These are phyloP conservation scores for Daldinia sp. DNA, from an alignment of 2,329 filamentous ascomycete species.

Conservation along the genomic window DNA sequence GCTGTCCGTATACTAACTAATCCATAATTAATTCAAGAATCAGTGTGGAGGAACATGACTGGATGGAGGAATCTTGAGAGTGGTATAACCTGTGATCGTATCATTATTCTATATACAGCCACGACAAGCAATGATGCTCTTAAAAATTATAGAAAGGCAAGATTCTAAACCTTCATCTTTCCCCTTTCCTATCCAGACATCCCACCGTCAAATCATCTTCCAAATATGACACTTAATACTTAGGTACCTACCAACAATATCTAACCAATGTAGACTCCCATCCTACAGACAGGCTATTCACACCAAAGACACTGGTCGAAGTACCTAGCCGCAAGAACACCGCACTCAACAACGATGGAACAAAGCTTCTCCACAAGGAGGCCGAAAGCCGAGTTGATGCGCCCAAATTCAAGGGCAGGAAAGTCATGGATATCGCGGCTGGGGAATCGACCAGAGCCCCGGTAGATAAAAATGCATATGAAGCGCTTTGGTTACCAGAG, in stretches of 20 bases:
- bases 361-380: constrained; percentile 54
- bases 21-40: background rate
- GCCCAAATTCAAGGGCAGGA: background rate
- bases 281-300: background rate
- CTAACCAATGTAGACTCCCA: background rate
- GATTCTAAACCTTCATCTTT: background rate
- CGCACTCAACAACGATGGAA: constrained; percentile 56
- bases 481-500: constrained; percentile 55
- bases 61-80: background rate
- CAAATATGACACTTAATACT: background rate
- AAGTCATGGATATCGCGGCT: constrained; percentile 52
- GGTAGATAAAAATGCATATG: constrained; percentile 49
- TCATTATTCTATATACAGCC: background rate
- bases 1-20: background rate
- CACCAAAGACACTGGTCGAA: background rate
- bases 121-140: background rate
- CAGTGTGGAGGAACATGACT: background rate
- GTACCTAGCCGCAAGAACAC: background rate
- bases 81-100: background rate
- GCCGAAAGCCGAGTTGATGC: background rate
- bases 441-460: constrained; percentile 45
- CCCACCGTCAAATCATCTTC: background rate
- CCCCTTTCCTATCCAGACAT: background rate
- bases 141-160: background rate
- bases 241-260: too few species aligned